Evolutionary conservation across 192 early-diverging fungal genomes (phyloP), one percentile per base, ranked within the genome.

Genomic region (Helicostylum pulchrum): DNA sequence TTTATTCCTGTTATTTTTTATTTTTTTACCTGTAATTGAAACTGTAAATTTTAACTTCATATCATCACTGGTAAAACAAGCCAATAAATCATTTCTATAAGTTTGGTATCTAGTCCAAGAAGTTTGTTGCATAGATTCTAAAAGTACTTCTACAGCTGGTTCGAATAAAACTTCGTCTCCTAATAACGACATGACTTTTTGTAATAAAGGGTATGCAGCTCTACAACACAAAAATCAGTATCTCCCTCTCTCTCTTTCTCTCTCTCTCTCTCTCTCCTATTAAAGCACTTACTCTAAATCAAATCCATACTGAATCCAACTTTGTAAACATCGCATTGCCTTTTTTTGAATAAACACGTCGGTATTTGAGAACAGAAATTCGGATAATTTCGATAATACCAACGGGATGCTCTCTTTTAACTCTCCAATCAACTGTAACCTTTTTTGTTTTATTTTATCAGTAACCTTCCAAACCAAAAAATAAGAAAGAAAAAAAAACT

Each of bases 231-330:
- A 59, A n/a, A 52, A 20, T 19, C 19, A 7, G 4, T 17, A 23
- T 17, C 15, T 36, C 9, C 11, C 8, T 9, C 2, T 34, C 23
- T 10, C 30, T 32, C 7, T 54, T 26, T 17, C 15, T 36, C 9
- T 17, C 8, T 9, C 2, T 34, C 23, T 10, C 30, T 32, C 7
- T 54, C 15, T 26, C 43, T 51, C 43, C 42, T 4, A 34, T 30
- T 2, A 61, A 23, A 17, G 14, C 23, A 53, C 69, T 67, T 76
- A 84, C 82, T 82, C 80, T 32, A 80, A 76, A 1, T 76, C n/a
- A 39, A 85, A 59, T 6, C 80, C 79, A 49, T 85, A 85, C 53
- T 75, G 71, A 44, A 85, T 70, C 83, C 83, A 85, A 26, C 80
- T 82, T 26, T 77, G 73, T 44, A 84, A 63, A 57, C 83, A 84